Evolutionary conservation across 306 rosid species (phyloP).

Genomic region (Quillaja saponaria): DNA sequence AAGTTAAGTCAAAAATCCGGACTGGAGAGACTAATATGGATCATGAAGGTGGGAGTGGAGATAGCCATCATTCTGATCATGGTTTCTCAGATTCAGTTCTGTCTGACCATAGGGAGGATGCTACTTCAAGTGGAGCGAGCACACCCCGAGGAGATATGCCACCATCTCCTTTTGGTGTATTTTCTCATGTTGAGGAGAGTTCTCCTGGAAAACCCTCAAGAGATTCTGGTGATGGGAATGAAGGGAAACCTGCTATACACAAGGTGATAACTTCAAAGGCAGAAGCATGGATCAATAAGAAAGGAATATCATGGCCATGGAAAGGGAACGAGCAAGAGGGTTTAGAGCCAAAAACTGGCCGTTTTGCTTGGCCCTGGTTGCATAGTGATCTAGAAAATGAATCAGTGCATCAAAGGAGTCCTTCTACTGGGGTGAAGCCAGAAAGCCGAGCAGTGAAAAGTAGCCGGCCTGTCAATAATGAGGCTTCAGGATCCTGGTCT

Average conservation of each 20-base stretch:
- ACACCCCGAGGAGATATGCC: slow-evolving; percentile 80
- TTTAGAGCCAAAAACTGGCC: slow-evolving; percentile 50
- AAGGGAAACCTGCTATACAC: slow-evolving; percentile 66
- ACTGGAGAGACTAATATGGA: slow-evolving; percentile 58
- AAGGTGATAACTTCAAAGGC: slow-evolving; percentile 67
- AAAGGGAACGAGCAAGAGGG: slow-evolving; percentile 70
- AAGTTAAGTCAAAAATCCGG: slow-evolving; percentile 77
- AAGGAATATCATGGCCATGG: slow-evolving; percentile 90
- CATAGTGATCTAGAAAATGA: slow-evolving; percentile 73
- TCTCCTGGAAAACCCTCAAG: slow-evolving; percentile 51
- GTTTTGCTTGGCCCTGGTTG: slow-evolving; percentile 57
- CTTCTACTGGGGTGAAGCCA: slow-evolving; percentile 42
- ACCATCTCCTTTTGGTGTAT: slow-evolving; percentile 57
- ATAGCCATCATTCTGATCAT: slow-evolving; percentile 66
- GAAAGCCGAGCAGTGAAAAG: slow-evolving; percentile 60
- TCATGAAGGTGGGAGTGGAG: slow-evolving; percentile 75
- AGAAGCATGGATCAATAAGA: slow-evolving; percentile 89
- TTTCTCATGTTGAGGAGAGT: slow-evolving; percentile 59
- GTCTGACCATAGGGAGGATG: slow-evolving; percentile 78
- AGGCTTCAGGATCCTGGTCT: slow-evolving; percentile 79
- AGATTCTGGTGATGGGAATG: slow-evolving; percentile 70
- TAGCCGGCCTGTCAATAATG: slow-evolving; percentile 55
- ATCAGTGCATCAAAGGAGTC: slow-evolving; percentile 42
- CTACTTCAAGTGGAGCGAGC: slow-evolving; percentile 90
- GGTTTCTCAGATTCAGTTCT: slow-evolving; percentile 47